phyloP scores from a whole-genome alignment of 2,329 filamentous ascomycete species.

The Calonectria ilicicola region DNA sequence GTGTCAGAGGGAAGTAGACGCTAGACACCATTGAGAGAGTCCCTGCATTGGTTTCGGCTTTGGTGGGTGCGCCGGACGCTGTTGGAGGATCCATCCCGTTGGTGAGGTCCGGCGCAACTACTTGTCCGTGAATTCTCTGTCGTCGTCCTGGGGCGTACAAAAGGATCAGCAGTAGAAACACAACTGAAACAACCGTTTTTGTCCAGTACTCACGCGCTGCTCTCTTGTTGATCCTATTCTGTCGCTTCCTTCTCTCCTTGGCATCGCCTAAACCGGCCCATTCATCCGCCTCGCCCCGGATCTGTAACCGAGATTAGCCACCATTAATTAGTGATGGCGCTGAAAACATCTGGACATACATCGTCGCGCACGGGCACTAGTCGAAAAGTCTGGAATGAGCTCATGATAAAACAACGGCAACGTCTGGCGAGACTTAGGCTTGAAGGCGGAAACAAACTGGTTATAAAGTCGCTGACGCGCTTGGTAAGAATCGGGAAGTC shows the following conservation, averaged over 20 bases:
- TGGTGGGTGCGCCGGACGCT: not conserved
- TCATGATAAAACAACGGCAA: conserved; percentile 14
- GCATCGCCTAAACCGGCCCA: conserved; percentile 32
- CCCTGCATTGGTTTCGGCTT: not conserved
- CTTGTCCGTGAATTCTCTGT: conserved; percentile 23
- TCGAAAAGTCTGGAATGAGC: conserved; percentile 34
- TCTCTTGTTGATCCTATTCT: conserved; percentile 36
- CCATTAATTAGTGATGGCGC: not conserved
- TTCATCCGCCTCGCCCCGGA: conserved; percentile 26
- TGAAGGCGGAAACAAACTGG: not conserved
- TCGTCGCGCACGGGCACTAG: conserved; percentile 33
- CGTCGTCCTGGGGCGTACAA: conserved; percentile 24
- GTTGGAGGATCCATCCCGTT: not conserved
- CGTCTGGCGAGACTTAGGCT: not conserved
- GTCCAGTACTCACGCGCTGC: conserved; percentile 21
- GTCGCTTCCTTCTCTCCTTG: conserved; percentile 33
- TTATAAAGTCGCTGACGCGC: conserved; percentile 20
- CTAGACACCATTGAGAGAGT: not conserved
- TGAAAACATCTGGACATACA: conserved; percentile 1
- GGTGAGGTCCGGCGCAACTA: not conserved
- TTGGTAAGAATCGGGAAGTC: conserved; percentile 16
- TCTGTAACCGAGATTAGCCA: not conserved
- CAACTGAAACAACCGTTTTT: not conserved
- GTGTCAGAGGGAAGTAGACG: conserved; percentile 31
- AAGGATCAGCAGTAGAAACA: conserved; percentile 6